phyloP scores from a whole-genome alignment of 805 yeast species.

The Suhomyces tanzawaensis region DNA sequence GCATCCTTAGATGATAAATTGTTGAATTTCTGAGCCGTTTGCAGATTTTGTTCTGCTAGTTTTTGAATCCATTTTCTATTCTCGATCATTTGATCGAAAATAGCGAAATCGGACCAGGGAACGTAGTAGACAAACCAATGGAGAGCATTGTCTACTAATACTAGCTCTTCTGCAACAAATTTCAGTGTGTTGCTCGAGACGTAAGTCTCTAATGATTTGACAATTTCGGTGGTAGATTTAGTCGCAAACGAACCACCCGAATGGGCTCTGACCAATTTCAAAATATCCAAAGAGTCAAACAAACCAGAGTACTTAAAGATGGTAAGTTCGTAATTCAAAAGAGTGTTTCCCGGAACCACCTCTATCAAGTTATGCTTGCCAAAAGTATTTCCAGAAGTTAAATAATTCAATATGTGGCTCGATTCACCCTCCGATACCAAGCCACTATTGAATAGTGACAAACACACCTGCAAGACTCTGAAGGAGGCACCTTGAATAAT shows the following conservation, averaged over 20 bases:
- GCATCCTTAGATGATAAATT: background rate
- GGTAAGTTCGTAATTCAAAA: constrained; percentile 21
- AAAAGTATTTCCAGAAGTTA: background rate
- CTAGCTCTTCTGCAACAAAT: constrained; percentile 1
- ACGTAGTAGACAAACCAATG: constrained; percentile 5
- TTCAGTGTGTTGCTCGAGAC: background rate
- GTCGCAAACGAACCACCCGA: constrained; percentile 7
- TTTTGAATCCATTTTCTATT: constrained; percentile 5
- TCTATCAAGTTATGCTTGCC: background rate
- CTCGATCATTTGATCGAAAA: constrained; percentile 9
- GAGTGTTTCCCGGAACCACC: constrained; percentile 8
- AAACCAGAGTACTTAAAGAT: constrained; percentile 15
- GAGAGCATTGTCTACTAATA: background rate
- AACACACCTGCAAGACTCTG: constrained; percentile 5
- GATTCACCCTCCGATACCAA: constrained; percentile 1
- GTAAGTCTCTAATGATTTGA: constrained; percentile 10
- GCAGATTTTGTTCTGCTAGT: background rate
- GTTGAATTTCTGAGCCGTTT: background rate
- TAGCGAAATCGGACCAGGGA: constrained; percentile 7
- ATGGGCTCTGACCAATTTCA: constrained; percentile 10
- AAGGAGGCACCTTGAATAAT: constrained; percentile 2
- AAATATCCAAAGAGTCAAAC: constrained; percentile 15
- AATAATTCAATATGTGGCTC: background rate
- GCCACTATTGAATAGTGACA: constrained; percentile 7
- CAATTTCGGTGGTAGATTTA: constrained; percentile 9